Evolutionary conservation across 1,139 yeast species (phyloP).

Genomic region (Pichia sp.): DNA sequence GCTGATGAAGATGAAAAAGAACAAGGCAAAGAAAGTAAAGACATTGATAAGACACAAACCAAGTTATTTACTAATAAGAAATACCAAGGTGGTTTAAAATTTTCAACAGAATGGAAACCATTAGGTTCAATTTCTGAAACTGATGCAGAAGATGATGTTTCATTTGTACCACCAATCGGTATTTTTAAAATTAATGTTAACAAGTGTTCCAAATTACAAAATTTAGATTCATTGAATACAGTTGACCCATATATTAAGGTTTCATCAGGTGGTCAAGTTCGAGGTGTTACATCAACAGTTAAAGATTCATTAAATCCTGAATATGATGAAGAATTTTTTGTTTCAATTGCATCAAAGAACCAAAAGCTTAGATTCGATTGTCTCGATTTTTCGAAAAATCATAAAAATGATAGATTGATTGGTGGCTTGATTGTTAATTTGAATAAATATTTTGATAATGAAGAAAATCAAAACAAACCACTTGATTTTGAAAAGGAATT

Average conservation of each 20-base stretch:
- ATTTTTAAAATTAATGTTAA: constrained; percentile 54
- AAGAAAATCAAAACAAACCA: constrained; percentile 9
- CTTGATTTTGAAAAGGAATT: constrained; percentile 8
- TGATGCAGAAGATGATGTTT: constrained; percentile 37
- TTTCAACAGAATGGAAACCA: constrained; percentile 68
- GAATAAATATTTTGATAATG: constrained; percentile 11
- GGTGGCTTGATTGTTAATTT: constrained; percentile 46
- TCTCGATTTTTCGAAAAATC: constrained; percentile 59
- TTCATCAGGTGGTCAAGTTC: constrained; percentile 49
- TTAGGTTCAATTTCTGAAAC: constrained; percentile 48
- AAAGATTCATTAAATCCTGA: constrained; percentile 46
- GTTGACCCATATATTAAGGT: constrained; percentile 69
- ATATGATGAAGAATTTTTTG: constrained; percentile 51
- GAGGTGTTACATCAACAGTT: constrained; percentile 49
- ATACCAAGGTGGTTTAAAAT: constrained; percentile 45
- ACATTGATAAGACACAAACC: constrained; percentile 35
- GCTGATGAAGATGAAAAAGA: neutral
- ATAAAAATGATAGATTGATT: constrained; percentile 55
- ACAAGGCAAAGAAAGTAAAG: neutral
- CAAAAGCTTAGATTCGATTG: constrained; percentile 53
- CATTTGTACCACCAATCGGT: constrained; percentile 56
- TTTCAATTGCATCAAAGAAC: constrained; percentile 57
- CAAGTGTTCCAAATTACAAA: constrained; percentile 48
- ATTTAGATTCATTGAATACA: constrained; percentile 58
- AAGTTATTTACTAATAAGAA: constrained; percentile 33